Evolutionary conservation across 1,139 yeast genomes (phyloP).

Genomic region (Saccharomycopsis crataegensis): DNA sequence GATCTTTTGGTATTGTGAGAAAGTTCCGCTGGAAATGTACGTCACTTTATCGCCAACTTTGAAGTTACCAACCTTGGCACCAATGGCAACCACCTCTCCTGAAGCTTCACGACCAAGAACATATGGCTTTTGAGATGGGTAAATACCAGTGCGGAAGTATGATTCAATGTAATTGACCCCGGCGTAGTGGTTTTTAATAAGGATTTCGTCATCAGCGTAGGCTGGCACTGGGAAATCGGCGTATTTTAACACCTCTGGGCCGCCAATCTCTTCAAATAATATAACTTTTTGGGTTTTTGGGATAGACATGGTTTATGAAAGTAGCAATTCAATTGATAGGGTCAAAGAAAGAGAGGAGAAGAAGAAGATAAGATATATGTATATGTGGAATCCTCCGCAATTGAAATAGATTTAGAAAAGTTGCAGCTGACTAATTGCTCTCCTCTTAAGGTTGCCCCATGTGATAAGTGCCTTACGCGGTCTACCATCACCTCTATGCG

Average conservation of each 20-base stretch:
- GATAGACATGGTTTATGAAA: conserved; percentile 22
- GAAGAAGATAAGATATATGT: neutral
- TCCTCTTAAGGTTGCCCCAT: too few relatives aligned
- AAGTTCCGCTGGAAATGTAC: conserved; percentile 44
- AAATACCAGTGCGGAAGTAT: conserved; percentile 73
- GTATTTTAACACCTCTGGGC: conserved; percentile 46
- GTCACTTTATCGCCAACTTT: conserved; percentile 70
- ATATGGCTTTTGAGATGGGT: conserved; percentile 53
- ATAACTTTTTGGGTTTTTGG: conserved; percentile 57
- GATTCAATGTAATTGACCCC: conserved; percentile 82
- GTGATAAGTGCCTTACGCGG: too few relatives aligned
- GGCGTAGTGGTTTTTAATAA: conserved; percentile 63
- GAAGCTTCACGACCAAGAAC: conserved; percentile 80
- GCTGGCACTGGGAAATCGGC: conserved; percentile 52
- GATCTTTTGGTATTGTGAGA: conserved; percentile 65
- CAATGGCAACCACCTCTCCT: conserved; percentile 66
- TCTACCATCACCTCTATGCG: too few relatives aligned
- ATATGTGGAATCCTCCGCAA: too few relatives aligned
- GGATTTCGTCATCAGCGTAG: conserved; percentile 45
- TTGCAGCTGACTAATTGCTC: too few relatives aligned
- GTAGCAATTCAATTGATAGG: neutral
- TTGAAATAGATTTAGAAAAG: neutral
- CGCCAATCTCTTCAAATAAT: conserved; percentile 48
- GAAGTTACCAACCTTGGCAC: conserved; percentile 47
- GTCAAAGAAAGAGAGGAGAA: neutral